phyloP scores from a whole-genome alignment of 2,329 filamentous ascomycete species.

The Sclerotinia borealis region DNA sequence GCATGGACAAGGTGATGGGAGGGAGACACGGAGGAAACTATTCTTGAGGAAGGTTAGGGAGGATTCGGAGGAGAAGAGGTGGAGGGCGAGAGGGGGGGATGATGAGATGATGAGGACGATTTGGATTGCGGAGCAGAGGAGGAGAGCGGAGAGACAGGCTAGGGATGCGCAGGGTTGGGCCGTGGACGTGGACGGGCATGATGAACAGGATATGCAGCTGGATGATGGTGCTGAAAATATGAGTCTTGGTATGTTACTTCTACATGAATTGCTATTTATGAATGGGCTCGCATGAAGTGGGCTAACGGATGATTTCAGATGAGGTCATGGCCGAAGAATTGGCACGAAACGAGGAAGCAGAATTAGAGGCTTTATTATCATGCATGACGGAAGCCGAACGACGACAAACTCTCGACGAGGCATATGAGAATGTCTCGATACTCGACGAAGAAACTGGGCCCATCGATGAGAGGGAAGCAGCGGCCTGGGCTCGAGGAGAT shows the following conservation, averaged over 20 bases:
- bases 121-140: constrained; percentile 35
- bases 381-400: constrained; percentile 37
- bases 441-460: constrained; percentile 11
- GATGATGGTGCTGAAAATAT: constrained; percentile 1
- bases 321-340: constrained; percentile 45
- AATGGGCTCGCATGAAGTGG: background rate
- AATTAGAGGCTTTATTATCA: constrained; percentile 51
- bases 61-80: constrained; percentile 52
- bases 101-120: constrained; percentile 44
- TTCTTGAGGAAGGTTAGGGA: constrained; percentile 64
- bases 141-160: constrained; percentile 30
- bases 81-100: constrained; percentile 56
- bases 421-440: constrained; percentile 5
- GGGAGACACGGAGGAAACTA: constrained; percentile 57
- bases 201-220: constrained; percentile 15
- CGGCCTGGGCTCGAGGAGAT: background rate
- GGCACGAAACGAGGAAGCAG: constrained; percentile 46
- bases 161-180: constrained; percentile 26
- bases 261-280: background rate
- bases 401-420: constrained; percentile 2
- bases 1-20: constrained; percentile 49
- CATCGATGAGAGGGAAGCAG: background rate
- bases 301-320: constrained; percentile 19
- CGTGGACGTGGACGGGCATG: constrained; percentile 13
- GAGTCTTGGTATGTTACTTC: constrained; percentile 9